Evolutionary conservation across 108 stramenopile genomes (phyloP).

Genomic region (Discostella stelligeroides): DNA sequence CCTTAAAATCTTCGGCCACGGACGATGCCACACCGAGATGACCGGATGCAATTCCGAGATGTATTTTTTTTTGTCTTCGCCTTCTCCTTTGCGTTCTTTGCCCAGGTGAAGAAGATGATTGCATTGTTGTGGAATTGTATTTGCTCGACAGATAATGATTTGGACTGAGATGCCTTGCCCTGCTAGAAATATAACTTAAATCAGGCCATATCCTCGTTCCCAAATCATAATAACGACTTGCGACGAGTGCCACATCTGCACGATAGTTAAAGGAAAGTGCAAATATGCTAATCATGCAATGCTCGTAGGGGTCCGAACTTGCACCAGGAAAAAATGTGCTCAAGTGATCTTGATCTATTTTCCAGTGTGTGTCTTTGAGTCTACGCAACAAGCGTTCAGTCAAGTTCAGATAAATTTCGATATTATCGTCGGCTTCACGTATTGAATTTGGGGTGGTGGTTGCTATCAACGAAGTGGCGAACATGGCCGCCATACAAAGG

Average conservation of each 20-base stretch:
- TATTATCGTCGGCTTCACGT: too few species aligned
- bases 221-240: constrained; percentile 27
- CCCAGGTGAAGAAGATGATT: too few species aligned
- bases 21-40: constrained; percentile 22
- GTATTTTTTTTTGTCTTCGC: constrained; percentile 30
- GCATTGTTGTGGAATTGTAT: too few species aligned
- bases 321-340: neutral
- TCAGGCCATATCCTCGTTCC: constrained; percentile 28
- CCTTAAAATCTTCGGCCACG: constrained; percentile 36
- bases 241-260: constrained; percentile 28
- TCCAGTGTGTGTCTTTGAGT: too few species aligned
- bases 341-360: too few species aligned
- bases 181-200: neutral
- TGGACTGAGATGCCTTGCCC: neutral
- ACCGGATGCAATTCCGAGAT: constrained; percentile 23
- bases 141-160: neutral
- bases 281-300: constrained; percentile 21
- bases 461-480: too few species aligned
- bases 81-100: too few species aligned
- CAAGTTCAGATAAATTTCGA: too few species aligned
- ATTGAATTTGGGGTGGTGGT: too few species aligned
- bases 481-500: too few species aligned
- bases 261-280: constrained; percentile 38
- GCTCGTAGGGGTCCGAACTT: neutral
- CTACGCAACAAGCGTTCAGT: too few species aligned